Base-by-base conservation (phyloP, 441 rosid genomes). In the Corymbia calophylla region DNA sequence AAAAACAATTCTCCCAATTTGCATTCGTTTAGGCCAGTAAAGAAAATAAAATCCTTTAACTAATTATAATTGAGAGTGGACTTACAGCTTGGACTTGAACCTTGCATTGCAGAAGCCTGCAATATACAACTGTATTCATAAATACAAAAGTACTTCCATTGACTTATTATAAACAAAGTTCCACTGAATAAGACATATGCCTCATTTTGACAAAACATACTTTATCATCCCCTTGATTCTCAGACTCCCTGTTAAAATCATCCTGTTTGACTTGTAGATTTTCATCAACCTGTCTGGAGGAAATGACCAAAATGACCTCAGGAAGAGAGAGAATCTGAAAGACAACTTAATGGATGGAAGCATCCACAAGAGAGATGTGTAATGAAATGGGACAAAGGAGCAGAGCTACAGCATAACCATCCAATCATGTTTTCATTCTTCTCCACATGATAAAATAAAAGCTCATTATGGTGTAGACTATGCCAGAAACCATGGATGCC, bases 21-120 rank as follows among this genome's bases (percentile, higher is more conserved):
- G 29, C n/a, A 44, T 77, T 77, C 84, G 10, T 12, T 44, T 77
- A 77, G 51, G 51, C 82, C 84, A 44, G 84, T 44, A 77, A 77
- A 77, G 51, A 77, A 53, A 77, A 44, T 53, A 55, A 14, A 86
- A 86, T 47, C 66, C 88, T 56, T 54, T 32, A 53, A 64, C 35
- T 64, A 73, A 77, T 47, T 44, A 77, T 44, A 51, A 77, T 77
- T 18, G 5, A 77, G 84, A 77, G 17, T 82, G 56, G 91, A 94
- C 97, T 95, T 93, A 94, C 97, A 86, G 80, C 90, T 91, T 90
- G 93, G 88, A 89, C 87, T 93, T 88, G 96, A 93, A 90, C 82
- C 92, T 91, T 84, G 95, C 91, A 92, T 93, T 93, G 92, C 96
- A 90, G 93, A 94, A 87, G 89, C 92, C 99, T 97, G 96, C 95